phyloP scores from a whole-genome alignment of 73 alveolate genomes.

The Stentor roeselii region DNA sequence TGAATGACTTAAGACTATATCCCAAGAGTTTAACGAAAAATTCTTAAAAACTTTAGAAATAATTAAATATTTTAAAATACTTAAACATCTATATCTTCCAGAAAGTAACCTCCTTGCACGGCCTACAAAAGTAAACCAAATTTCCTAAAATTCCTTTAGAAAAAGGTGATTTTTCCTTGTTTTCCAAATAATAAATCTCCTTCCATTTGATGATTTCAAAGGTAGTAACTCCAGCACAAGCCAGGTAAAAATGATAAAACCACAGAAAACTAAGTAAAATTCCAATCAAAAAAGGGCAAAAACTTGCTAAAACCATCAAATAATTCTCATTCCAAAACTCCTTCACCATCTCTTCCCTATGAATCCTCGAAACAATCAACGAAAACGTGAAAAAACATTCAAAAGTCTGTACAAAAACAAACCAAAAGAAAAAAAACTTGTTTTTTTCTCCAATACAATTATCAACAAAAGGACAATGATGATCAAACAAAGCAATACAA shows the following conservation, averaged over 20 bases:
- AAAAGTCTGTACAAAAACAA: background rate
- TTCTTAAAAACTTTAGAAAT: too few relatives aligned
- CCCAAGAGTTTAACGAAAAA: too few relatives aligned
- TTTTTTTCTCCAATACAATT: constrained; percentile 84
- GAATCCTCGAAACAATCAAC: background rate
- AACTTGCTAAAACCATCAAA: background rate
- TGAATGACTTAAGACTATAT: too few relatives aligned
- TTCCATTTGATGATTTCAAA: constrained; percentile 48
- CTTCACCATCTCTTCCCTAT: background rate
- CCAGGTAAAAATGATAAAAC: constrained; percentile 5
- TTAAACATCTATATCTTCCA: background rate
- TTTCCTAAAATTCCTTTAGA: constrained; percentile 32
- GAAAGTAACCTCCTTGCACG: background rate
- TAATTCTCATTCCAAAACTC: background rate
- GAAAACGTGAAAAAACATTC: constrained; percentile 7
- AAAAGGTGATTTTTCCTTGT: constrained; percentile 45
- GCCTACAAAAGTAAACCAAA: constrained; percentile 10
- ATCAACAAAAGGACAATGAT: constrained; percentile 85
- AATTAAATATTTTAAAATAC: too few relatives aligned
- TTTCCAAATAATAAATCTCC: constrained; percentile 41
- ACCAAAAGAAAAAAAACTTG: constrained; percentile 29
- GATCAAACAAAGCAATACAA: constrained; percentile 85
- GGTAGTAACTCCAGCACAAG: background rate
- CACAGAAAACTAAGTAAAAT: background rate
- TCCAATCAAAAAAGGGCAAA: background rate